A percentile compares a stretch with the other conserved stretches of the same genome.
Conservation (phyloP, 2,329 filamentous ascomycete genomes). For the Nigrograna mackinnonii region DNA sequence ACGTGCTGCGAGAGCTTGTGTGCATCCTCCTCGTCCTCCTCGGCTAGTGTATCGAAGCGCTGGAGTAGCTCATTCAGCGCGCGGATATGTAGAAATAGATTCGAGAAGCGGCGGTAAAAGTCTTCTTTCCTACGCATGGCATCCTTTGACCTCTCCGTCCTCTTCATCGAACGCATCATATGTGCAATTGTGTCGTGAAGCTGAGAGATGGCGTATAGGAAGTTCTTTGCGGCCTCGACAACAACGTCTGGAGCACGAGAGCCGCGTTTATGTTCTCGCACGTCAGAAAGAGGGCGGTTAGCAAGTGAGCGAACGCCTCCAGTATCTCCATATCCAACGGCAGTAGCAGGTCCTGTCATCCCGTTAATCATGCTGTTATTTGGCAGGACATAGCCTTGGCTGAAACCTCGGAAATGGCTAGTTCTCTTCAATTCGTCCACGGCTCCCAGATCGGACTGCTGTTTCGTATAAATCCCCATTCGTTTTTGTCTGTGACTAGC, state of each 20-base stretch:
- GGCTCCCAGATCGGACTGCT: conserved; percentile 57
- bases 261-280: conserved; percentile 59
- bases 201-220: conserved; percentile 60
- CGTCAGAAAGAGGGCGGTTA: conserved; percentile 58
- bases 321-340: conserved; percentile 36
- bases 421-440: conserved; percentile 57
- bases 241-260: conserved; percentile 52
- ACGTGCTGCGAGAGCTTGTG: conserved; percentile 38
- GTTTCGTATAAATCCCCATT: conserved; percentile 63
- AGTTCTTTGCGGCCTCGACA: conserved; percentile 59
- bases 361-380: conserved; percentile 25
- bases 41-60: conserved; percentile 51
- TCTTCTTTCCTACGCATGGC: conserved; percentile 38
- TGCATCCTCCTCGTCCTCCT: conserved; percentile 55
- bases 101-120: conserved; percentile 60
- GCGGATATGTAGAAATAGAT: conserved; percentile 59
- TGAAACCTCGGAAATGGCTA: conserved; percentile 60
- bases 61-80: conserved; percentile 59
- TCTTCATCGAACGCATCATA: conserved; percentile 39
- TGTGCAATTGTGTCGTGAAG: conserved; percentile 42
- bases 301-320: conserved; percentile 37
- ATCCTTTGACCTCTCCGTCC: conserved; percentile 48
- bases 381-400: conserved; percentile 56
- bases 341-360: conserved; percentile 35
- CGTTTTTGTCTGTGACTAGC: conserved; percentile 58